These are phyloP conservation scores for Sporothrix humicola DNA, from an alignment of 2,329 filamentous ascomycete genomes.

Conservation along the genomic window DNA sequence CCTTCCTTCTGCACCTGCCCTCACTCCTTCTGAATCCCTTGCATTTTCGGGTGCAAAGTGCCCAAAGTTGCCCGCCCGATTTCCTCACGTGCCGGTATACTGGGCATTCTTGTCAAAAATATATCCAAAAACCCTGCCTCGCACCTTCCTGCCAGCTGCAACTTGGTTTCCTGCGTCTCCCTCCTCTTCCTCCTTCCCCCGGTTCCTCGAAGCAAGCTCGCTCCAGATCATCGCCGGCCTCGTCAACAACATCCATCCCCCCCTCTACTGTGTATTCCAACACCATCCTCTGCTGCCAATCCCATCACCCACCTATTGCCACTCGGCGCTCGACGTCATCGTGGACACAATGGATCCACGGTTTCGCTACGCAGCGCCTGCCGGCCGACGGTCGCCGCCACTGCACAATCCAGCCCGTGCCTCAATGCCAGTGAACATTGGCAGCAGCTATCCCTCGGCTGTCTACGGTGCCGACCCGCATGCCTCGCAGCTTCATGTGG, in stretches of 20 bases:
- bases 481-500: constrained; percentile 43
- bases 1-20: constrained; percentile 10
- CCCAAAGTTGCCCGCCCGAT: background rate
- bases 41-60: background rate
- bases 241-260: background rate
- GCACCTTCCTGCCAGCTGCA: constrained; percentile 25
- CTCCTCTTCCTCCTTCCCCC: background rate
- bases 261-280: background rate
- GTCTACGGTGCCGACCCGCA: constrained; percentile 59
- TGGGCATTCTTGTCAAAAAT: background rate
- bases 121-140: constrained; percentile 8
- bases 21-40: constrained; percentile 16
- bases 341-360: constrained; percentile 36
- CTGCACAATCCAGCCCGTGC: constrained; percentile 55
- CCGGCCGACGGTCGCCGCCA: constrained; percentile 52
- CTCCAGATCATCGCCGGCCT: constrained; percentile 4
- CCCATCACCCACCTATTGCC: background rate
- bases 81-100: constrained; percentile 29
- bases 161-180: constrained; percentile 1
- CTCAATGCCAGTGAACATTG: constrained; percentile 58
- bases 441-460: constrained; percentile 48
- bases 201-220: background rate
- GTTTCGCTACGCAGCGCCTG: constrained; percentile 36
- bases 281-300: background rate
- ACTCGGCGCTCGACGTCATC: constrained; percentile 29